phyloP scores from a whole-genome alignment of 176 grass and related monocot species.

The Rhynchospora pubera region DNA sequence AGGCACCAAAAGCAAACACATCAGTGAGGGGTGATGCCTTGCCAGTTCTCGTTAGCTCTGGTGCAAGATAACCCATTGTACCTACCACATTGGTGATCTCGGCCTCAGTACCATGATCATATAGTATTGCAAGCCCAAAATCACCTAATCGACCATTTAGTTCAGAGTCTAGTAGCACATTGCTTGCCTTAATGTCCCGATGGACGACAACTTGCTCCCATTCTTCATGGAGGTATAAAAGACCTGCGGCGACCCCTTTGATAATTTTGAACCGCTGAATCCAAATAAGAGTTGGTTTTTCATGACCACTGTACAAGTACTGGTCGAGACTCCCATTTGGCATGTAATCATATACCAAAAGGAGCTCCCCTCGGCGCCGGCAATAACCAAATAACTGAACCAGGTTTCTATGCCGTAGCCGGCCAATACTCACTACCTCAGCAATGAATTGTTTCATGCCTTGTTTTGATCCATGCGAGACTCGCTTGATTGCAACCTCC shows the following conservation, averaged over 20 bases:
- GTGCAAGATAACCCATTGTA: slow-evolving; percentile 52
- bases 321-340: slow-evolving; percentile 55
- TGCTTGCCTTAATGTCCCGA: slow-evolving; percentile 58
- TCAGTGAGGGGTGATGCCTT: slow-evolving; percentile 41
- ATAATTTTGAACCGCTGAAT: slow-evolving; percentile 46
- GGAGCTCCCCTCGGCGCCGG: slow-evolving; percentile 55
- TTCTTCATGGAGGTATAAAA: slow-evolving; percentile 58
- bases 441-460: slow-evolving; percentile 68
- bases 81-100: slow-evolving; percentile 41
- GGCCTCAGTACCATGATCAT: slow-evolving; percentile 37
- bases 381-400: slow-evolving; percentile 79
- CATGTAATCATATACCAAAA: slow-evolving; percentile 73
- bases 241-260: slow-evolving; percentile 36
- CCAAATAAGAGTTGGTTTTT: slow-evolving; percentile 36
- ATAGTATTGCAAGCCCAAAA: slow-evolving; percentile 56
- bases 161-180: slow-evolving; percentile 45
- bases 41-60: slow-evolving; percentile 34
- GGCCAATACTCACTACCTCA: slow-evolving; percentile 59
- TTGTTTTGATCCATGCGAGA: slow-evolving; percentile 57
- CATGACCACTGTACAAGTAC: slow-evolving; percentile 23
- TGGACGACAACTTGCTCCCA: slow-evolving; percentile 56
- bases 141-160: slow-evolving; percentile 40
- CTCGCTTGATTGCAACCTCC: slow-evolving; percentile 59
- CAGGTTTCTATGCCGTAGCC: slow-evolving; percentile 66
- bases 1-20: slow-evolving; percentile 45